Percentiles rank a stretch among this genome's conserved stretches.
Evolutionary conservation across 2,329 filamentous ascomycete genomes (phyloP).

Genomic region (Shiraia bambusicola): DNA sequence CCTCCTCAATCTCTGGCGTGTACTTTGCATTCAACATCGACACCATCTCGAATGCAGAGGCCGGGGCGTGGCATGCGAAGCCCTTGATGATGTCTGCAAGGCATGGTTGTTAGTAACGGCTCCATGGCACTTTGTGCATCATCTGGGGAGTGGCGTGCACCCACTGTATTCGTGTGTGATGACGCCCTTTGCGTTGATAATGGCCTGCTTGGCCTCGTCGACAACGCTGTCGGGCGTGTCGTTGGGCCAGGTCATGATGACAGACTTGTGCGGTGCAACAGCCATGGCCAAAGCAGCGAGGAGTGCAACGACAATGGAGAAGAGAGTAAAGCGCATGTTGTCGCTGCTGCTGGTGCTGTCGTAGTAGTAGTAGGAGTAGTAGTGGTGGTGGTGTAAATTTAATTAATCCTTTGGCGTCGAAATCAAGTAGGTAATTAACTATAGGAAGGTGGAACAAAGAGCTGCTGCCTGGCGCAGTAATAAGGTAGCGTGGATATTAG

Average conservation of each 20-base stretch:
- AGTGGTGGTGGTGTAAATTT: neutral
- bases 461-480: no score
- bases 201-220: constrained; percentile 68
- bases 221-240: constrained; percentile 69
- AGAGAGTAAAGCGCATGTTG: constrained; percentile 66
- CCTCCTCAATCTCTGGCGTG: constrained; percentile 72
- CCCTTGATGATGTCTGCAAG: constrained; percentile 59
- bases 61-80: constrained; percentile 73
- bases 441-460: no score
- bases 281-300: constrained; percentile 65
- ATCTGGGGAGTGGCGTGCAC: no score
- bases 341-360: neutral
- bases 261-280: constrained; percentile 61
- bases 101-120: neutral
- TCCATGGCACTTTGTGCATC: constrained; percentile 8
- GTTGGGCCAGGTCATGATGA: constrained; percentile 76
- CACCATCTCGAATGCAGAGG: constrained; percentile 67
- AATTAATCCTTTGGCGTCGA: no score
- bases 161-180: constrained; percentile 76
- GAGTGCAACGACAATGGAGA: constrained; percentile 59
- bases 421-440: no score
- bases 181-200: constrained; percentile 67
- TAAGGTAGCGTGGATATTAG: no score
- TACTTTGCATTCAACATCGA: constrained; percentile 63
- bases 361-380: neutral